Base-by-base conservation (phyloP, 2,329 filamentous ascomycete species). In the Chaetothyriales sp. region DNA sequence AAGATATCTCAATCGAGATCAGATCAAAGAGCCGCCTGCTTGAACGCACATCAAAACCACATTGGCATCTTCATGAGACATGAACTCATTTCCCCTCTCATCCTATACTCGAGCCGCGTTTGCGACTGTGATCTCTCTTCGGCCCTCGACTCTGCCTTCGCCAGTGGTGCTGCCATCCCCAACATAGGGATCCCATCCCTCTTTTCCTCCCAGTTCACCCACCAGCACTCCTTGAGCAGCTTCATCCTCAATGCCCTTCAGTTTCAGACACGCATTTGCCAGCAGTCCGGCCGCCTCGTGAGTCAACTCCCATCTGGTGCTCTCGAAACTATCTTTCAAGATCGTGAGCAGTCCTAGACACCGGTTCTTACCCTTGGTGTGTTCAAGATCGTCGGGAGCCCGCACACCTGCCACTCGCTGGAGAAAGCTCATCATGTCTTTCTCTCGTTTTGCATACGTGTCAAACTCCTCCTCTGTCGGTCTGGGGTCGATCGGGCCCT, bases 251-350 rank as follows among this genome's bases (percentile, higher is more conserved):
- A 55, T 49, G 20, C 60, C 61, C 52, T 49, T 58, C 51, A 81
- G 64, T 67, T 78, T 75, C 54, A 79, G 73, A 57, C 94, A 85
- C 65, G 89, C 95, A 64, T 88, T 92, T 50, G 75, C 80, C 62
- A 96, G 66, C 54, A 95, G 70, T 19, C 79, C 83, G 28, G 84
- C 84, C 36, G 87, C 90, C 67, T 96, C 92, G 51, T 92, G 83
- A 55, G 96, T 71, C 50, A 96, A 70, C 70, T 96, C 89, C 90
- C 90, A 96, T 47, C 88, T 76, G 28, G 88, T 88, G 60, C 82
- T 81, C 57, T 77, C 74, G 64, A 96, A 95, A 43, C 84, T 83
- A 51, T 87, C 83, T 55, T 83, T 81, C 53, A 98, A 75, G 32
- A 95, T 77, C 68, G 92, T 76, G 57, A 96, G 68, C 63, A 96